Evolutionary conservation across 768 basidiomycete species (phyloP), one percentile per base, ranked within the genome.

Genomic region (Suillus lakei): DNA sequence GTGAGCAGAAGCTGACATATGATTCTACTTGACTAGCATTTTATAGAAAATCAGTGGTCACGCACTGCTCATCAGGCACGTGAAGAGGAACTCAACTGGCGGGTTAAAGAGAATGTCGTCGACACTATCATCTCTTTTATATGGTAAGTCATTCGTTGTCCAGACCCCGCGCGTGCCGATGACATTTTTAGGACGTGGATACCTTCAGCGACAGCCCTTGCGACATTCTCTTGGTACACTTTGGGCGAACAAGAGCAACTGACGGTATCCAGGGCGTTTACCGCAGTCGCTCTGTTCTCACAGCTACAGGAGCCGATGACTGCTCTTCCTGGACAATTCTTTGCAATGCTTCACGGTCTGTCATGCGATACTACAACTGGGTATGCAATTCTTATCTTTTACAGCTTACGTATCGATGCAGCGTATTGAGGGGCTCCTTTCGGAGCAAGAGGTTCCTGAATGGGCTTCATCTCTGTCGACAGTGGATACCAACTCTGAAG

Each of bases 211-310:
- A 90, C 87, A 9, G 86, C 89, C 13, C 79, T 91, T 13, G 77
- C 79, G 5, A 83, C 88, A 3, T 91, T 91, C 73, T 77, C 88
- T 48, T 88, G 84, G 69, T 91, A 88, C 68, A 91, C 92, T 9
- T 76, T 90, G 26, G 79, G 92, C 50, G 90, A 87, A 7, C 82
- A 84, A 18, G 74, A 91, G 66, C 83, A 81, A 28, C 76, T 95
- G 23, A 93, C 92, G 0, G 90, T 94, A 4, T 88, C 91, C 0
- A 89, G 89, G 66, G 93, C 92, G 0, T 95, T 95, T 78, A 92
- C 92, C 0, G 85, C 92, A 0, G 84, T 95, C 26, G 88, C 91
- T 1, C 79, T 94, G 23, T 94, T 96, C 77, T 82, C 86, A 2
- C 86, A 91, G 73, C 78, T 94, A 4, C 88, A 91, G 68, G 83